Evolutionary conservation across 257 asterid species (phyloP).

Genomic region (Dorcoceras hygrometricum): DNA sequence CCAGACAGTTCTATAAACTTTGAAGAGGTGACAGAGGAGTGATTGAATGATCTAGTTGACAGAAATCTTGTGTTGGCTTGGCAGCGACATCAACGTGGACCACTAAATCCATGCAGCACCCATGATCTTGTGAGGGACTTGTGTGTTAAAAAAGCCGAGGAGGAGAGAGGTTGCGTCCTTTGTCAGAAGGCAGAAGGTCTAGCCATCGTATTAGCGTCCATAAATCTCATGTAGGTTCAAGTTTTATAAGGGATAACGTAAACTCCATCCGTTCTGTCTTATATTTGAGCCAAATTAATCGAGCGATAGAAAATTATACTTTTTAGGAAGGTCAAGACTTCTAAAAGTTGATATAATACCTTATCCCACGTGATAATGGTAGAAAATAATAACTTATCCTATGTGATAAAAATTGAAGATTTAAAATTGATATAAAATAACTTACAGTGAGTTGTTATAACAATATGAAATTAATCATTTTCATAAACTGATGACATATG

Average conservation of each 20-base stretch:
- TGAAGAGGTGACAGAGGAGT: constrained; percentile 20
- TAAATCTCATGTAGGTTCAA: no score
- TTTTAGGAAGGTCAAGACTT: not conserved
- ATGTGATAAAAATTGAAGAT: no score
- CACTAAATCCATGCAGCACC: not conserved
- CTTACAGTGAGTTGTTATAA: no score
- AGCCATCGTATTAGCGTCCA: no score
- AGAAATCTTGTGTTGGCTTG: constrained; percentile 9
- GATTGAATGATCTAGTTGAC: constrained; percentile 3
- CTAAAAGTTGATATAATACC: no score
- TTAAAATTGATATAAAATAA: no score
- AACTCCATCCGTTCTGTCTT: not conserved
- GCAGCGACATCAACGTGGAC: not conserved
- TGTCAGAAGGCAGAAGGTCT: no score
- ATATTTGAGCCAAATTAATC: not conserved
- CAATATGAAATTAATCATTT: no score
- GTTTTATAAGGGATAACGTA: not conserved
- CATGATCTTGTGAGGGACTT: constrained; percentile 14
- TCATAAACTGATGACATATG: no score
- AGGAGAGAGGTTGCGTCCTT: no score
- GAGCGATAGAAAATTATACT: not conserved
- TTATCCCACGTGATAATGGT: no score
- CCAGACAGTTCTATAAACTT: not conserved
- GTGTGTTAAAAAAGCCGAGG: constrained; percentile 27
- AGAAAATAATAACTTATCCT: no score